phyloP scores from a whole-genome alignment of 73 alveolate genomes.

The Tetrahymena malaccensis region DNA sequence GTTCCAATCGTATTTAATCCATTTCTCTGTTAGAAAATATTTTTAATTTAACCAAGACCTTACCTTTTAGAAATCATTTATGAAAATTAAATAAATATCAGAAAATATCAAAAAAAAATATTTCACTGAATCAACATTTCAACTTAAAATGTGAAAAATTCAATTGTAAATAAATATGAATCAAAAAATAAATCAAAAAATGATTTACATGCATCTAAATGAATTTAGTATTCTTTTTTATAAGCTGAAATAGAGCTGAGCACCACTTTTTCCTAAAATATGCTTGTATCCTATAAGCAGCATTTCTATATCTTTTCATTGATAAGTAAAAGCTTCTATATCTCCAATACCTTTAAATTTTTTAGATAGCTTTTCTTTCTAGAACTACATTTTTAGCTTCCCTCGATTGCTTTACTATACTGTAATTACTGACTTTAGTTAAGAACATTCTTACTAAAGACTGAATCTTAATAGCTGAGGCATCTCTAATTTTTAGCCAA shows the following conservation, averaged over 20 bases:
- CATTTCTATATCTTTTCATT: background rate
- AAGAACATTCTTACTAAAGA: constrained; percentile 49
- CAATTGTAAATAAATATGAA: no score
- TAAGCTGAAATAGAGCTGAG: background rate
- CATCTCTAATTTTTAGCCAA: constrained; percentile 22
- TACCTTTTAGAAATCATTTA: background rate
- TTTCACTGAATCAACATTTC: background rate
- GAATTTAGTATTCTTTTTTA: background rate
- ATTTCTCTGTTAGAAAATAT: background rate
- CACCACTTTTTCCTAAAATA: background rate
- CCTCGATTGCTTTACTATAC: constrained; percentile 22
- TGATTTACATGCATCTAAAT: background rate
- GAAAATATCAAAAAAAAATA: background rate
- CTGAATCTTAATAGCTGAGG: constrained; percentile 23
- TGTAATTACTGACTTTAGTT: constrained; percentile 13
- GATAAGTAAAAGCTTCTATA: background rate
- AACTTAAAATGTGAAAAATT: background rate
- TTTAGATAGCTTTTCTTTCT: constrained; percentile 13
- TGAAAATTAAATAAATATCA: background rate
- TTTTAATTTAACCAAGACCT: background rate
- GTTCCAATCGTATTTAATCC: background rate
- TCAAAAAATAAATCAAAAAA: background rate
- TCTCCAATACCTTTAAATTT: background rate
- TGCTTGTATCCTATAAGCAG: background rate
- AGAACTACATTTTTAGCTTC: constrained; percentile 26